Evolutionary conservation across 1,139 yeast genomes (phyloP).

Genomic region (Pichia sp.): DNA sequence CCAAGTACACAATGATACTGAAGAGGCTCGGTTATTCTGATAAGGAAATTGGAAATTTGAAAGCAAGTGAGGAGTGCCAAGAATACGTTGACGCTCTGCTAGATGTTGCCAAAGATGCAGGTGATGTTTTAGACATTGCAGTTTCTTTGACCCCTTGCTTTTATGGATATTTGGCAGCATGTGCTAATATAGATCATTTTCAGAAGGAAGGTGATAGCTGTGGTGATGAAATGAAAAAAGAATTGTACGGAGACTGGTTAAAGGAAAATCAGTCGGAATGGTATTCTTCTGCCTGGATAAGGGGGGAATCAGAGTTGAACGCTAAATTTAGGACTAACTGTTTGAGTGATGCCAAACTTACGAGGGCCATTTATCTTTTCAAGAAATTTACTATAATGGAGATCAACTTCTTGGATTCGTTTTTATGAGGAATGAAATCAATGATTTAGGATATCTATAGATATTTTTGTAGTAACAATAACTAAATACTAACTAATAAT

Average conservation of each 20-base stretch:
- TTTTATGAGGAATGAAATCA: not conserved
- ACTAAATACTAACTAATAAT: not conserved
- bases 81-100: conserved; percentile 59
- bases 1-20: conserved; percentile 52
- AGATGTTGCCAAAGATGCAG: conserved; percentile 49
- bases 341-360: conserved; percentile 32
- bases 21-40: conserved; percentile 39
- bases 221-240: not conserved
- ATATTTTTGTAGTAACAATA: not conserved
- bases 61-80: conserved; percentile 53
- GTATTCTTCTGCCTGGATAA: conserved; percentile 49
- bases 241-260: conserved; percentile 52
- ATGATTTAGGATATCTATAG: not conserved
- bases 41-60: conserved; percentile 41
- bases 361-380: conserved; percentile 54
- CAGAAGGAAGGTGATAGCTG: conserved; percentile 21
- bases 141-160: conserved; percentile 75
- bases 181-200: conserved; percentile 2
- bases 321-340: conserved; percentile 29
- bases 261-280: conserved; percentile 55
- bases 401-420: conserved; percentile 43
- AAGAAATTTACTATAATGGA: conserved; percentile 57
- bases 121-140: conserved; percentile 56
- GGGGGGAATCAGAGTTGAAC: conserved; percentile 49
- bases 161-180: conserved; percentile 45